A percentile compares a stretch with the other conserved stretches of the same genome.
Conservation (phyloP, 352 stramenopile species). For the Globisporangium camurandrum region DNA sequence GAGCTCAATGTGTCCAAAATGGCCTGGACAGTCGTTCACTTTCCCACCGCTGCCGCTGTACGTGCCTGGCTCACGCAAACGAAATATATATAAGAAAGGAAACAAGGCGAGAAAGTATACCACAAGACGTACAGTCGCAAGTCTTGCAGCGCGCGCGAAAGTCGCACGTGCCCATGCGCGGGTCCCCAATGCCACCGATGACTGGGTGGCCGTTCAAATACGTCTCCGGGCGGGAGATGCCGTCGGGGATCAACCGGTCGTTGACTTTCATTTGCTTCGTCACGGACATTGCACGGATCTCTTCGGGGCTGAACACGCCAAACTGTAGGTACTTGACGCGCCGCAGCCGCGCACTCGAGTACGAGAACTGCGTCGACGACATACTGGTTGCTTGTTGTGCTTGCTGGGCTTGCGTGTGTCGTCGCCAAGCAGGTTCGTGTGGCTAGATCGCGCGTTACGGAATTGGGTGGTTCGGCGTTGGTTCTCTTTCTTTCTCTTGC, state of each 20-base stretch:
- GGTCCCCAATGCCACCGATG: constrained; percentile 97
- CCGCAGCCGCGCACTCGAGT: constrained; percentile 91
- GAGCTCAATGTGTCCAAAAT: constrained; percentile 99
- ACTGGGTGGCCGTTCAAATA: constrained; percentile 93
- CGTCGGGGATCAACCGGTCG: constrained; percentile 92
- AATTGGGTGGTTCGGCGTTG: no score
- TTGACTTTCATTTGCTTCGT: constrained; percentile 97
- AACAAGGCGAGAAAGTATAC: not conserved
- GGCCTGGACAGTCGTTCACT: constrained; percentile 96
- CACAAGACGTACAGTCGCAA: constrained; percentile 71
- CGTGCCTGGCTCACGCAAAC: constrained; percentile 33
- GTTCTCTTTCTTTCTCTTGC: no score
- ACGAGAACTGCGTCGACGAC: constrained; percentile 91
- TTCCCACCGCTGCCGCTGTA: constrained; percentile 90
- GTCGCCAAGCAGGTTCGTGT: not conserved
- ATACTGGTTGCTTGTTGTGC: constrained; percentile 30
- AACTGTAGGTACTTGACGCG: constrained; percentile 98
- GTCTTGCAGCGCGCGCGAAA: constrained; percentile 87
- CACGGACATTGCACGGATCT: constrained; percentile 95
- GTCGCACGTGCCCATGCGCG: constrained; percentile 94
- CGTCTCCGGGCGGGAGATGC: constrained; percentile 88
- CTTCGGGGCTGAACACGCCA: constrained; percentile 96
- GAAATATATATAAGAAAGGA: no score
- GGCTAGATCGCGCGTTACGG: no score
- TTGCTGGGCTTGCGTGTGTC: not conserved